Base-by-base conservation (phyloP, 106 monocot species). In the Amphibolis antarctica region DNA sequence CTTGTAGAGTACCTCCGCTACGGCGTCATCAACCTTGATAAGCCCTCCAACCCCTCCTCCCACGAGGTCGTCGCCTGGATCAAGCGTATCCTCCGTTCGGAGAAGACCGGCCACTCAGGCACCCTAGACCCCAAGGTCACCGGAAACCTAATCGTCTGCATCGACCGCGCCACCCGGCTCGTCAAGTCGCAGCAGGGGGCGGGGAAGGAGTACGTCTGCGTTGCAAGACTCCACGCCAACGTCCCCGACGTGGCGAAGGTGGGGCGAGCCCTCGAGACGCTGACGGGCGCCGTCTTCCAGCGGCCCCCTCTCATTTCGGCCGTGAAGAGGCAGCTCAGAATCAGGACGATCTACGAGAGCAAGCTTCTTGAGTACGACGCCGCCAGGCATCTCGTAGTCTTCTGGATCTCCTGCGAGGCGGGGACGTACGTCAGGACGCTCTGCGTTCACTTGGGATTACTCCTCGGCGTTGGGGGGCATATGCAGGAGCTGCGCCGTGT, bases 51-150 rank as follows among this genome's bases (percentile, higher is more conserved):
- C 27, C 88, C 93, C 0, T 93, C 93, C 20, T 88, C 88, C 25
- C 93, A 93, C 67, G 93, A 93, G 78, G 93, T 93, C 18, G 93
- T 93, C 59, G 93, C 93, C 12, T 93, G 88, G 88, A 88, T 88
- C 69, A 88, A 85, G 63, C 77, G 93, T 65, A 74, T 93, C 66
- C 75, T 93, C 53, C 85, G 93, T 18, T 46, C 77, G 13, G 93
- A 93, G 62, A 88, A 93, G 77, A 93, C 93, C 2, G 93, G 93
- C 48, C 93, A 93, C 77, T 74, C 74, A 29, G 88, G 93, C n/a
- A 93, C 93, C 18, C 93, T 93, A 43, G 93, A 88, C 26, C 93
- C 93, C 63, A 93, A 93, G 64, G 93, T 93, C 45, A 93, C 93
- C n/a, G 88, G 93, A 9, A 93, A 93, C 66, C 77, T 93, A 28